Evolutionary conservation across 352 stramenopile species (phyloP), one percentile per base, ranked within the genome.

Genomic region (Pythium plurisporium): DNA sequence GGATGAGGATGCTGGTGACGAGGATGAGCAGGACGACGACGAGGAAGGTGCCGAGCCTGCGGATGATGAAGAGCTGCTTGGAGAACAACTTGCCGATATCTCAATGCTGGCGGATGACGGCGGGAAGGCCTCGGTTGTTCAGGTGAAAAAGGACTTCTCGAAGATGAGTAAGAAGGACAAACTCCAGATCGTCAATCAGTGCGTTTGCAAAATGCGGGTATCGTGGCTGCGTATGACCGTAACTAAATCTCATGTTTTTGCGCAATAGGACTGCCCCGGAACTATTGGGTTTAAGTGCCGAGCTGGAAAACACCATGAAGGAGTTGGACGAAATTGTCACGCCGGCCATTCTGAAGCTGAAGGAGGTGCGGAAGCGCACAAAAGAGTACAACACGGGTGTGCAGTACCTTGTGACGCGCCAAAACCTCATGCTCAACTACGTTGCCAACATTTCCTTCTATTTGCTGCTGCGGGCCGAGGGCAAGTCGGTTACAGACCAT

Each of bases 101-200:
- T 80, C 82, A 5, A 79, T 69, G 40, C 52, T 92, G 0, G 73
- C 64, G 9, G 82, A 92, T 37, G 71, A 83, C 37, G 74, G 73
- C 8, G 51, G 59, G 2, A 64, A 60, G 17, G 63, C 81, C 17
- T 70, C 65, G n/a, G 61, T 93, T n/a, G 80, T 93, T 37, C 73
- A 82, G 34, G 79, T 93, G 48, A 75, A 76, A 26, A 90, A 82
- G 55, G 82, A 93, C 56, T 93, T 91, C 36, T 91, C 78, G 23
- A 93, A 91, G 64, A 73, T 95, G 67, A 80, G 79, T 47, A 91
- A 87, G 74, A 90, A 91, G 50, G 81, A 91, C 61, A 93, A 94
- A 64, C 70, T 94, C 19, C 75, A 88, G 62, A 87, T 95, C 46
- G 82, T 95, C 23, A 90, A 91, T 53, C 77, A 92, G 78, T 93